These are phyloP conservation scores for Balamuthia mandrillaris DNA, from an alignment of 208 protist species.

Conservation along the genomic window DNA sequence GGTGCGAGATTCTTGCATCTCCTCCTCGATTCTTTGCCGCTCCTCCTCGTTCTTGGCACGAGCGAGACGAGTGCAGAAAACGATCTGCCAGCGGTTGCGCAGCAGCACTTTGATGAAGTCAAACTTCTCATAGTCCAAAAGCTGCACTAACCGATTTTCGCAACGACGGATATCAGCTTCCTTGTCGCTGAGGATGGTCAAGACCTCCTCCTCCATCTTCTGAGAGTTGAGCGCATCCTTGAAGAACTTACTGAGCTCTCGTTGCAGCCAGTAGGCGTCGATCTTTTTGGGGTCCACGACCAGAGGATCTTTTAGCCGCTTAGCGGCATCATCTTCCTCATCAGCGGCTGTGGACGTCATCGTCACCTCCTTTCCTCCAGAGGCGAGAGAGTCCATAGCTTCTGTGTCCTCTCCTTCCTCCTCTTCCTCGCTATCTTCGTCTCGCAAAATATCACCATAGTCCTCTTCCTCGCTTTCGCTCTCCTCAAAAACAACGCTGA, in stretches of 20 bases:
- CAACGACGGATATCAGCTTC: constrained; percentile 64
- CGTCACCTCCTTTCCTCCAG: not conserved
- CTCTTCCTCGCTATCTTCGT: constrained; percentile 27
- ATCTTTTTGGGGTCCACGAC: constrained; percentile 70
- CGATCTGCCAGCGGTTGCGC: constrained; percentile 66
- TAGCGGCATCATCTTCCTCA: no score
- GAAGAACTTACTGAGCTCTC: constrained; percentile 69
- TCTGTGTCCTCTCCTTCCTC: constrained; percentile 38
- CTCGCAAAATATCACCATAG: constrained; percentile 15
- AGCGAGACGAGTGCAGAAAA: constrained; percentile 71
- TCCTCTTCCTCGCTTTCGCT: constrained; percentile 68
- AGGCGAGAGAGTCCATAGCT: not conserved
- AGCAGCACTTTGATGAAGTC: constrained; percentile 80
- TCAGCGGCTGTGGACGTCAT: no score
- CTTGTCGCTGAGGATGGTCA: constrained; percentile 67
- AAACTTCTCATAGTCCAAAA: constrained; percentile 83
- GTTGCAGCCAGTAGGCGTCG: constrained; percentile 86
- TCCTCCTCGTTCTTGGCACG: constrained; percentile 69
- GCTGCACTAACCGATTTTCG: constrained; percentile 77
- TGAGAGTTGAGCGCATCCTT: constrained; percentile 73
- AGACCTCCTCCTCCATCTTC: constrained; percentile 71
- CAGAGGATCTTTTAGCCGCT: no score
- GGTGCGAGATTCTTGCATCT: constrained; percentile 63
- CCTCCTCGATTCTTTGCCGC: constrained; percentile 65
- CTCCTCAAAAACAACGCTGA: constrained; percentile 82